A percentile compares a stretch with the other conserved stretches of the same genome.
phyloP scores from a whole-genome alignment of 2,329 filamentous ascomycete genomes.

The Camillea tinctor region DNA sequence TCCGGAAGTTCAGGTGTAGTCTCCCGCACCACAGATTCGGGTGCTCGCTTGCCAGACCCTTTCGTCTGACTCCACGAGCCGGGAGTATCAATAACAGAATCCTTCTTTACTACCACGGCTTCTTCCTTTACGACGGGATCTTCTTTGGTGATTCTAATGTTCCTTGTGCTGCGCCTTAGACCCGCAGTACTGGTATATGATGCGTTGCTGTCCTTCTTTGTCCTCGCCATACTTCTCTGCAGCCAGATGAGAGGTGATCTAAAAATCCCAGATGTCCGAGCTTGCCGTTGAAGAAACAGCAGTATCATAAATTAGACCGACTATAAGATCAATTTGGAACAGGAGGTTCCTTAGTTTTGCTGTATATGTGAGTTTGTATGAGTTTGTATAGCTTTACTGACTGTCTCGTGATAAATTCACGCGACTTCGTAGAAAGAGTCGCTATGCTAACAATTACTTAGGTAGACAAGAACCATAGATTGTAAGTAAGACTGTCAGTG shows the following conservation, averaged over 20 bases:
- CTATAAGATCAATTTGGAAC: background rate
- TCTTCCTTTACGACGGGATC: background rate
- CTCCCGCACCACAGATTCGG: background rate
- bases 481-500: background rate
- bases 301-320: background rate
- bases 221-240: background rate
- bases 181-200: background rate
- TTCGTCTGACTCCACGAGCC: background rate
- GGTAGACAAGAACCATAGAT: too few species aligned
- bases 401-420: background rate
- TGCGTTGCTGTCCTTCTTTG: background rate
- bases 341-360: too few species aligned
- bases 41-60: background rate
- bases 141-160: background rate
- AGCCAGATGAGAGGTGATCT: background rate
- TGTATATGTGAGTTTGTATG: too few species aligned
- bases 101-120: background rate
- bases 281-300: background rate
- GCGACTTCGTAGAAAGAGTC: background rate
- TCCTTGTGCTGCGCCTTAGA: conserved; percentile 23
- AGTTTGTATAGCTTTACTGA: too few species aligned
- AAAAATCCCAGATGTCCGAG: background rate
- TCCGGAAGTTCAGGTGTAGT: background rate
- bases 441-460: background rate
- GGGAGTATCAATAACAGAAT: background rate